Evolutionary conservation across 257 asterid genomes (phyloP), one percentile per base, ranked within the genome.

Genomic region (Fraxinus excelsior): DNA sequence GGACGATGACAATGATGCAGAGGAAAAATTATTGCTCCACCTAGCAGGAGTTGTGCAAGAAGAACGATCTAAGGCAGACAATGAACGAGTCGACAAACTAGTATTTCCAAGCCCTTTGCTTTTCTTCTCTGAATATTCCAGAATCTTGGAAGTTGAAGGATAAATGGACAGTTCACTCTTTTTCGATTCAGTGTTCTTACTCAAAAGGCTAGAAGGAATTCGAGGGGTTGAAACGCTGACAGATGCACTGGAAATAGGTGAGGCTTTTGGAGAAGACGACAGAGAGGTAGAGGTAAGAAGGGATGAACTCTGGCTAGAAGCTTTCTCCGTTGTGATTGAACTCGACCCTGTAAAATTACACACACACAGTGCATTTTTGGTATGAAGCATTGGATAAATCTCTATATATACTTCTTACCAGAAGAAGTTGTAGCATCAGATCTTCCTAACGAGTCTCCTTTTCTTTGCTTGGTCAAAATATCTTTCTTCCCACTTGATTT

Each of bases 281-380:
- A 76, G 80, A 46, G 70, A 83, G 66, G 53, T 21, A 14, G 74
- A 11, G 51, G 44, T 46, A 16, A 66, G 62, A 60, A 38, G 34
- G 53, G 76, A 51, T n/a, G 80, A 68, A 31, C 60, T 46, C 67
- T 23, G 56, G 67, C 67, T 74, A 73, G 51, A 37, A 72, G 69
- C 60, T 42, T 82, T 85, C 87, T 72, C 79, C 35, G 75, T 26
- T 64, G 23, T 51, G 75, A 60, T 67, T 38, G 34, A 37, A 74
- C 79, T 38, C 13, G 66, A 76, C 67, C 79, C 91, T 89, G 87
- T 42, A 80, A 76, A 51, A 72, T 40, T 49, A 26, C 38, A 73
- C 2, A 62, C 42, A 8, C 12, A 1, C 42, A 37, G 42, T 37
- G 42, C 42, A 37, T 37, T 37, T 37, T 37, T 37, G 42, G 42